A percentile compares a stretch with the other conserved stretches of the same genome.
Evolutionary conservation across 306 rosid species (phyloP).

Genomic region (Senna tora): DNA sequence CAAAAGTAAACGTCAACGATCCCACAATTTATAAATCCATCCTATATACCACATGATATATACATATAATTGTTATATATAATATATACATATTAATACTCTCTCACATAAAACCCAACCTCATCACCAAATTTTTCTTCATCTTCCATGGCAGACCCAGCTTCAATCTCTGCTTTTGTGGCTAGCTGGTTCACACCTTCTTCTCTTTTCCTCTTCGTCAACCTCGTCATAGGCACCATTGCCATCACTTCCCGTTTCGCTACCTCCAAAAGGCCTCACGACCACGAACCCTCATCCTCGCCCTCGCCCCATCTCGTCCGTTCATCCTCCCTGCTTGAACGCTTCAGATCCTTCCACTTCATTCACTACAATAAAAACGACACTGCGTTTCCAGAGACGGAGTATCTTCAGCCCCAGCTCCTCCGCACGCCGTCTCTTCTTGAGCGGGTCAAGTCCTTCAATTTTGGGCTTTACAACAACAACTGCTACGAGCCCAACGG

Average conservation of each 20-base stretch:
- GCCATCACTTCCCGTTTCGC: conserved; percentile 50
- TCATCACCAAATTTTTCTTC: too few species aligned
- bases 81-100: too few species aligned
- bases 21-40: too few species aligned
- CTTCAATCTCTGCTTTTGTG: conserved; percentile 36
- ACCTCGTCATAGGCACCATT: conserved; percentile 71
- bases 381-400: background rate
- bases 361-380: background rate
- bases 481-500: conserved; percentile 21
- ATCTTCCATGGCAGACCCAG: conserved; percentile 38
- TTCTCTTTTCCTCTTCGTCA: conserved; percentile 67
- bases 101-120: too few species aligned
- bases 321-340: conserved; percentile 53
- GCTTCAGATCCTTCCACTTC: conserved; percentile 56
- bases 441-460: background rate
- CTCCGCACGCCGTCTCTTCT: background rate
- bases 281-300: background rate
- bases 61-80: too few species aligned
- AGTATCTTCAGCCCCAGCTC: background rate
- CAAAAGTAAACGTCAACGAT: conserved; percentile 38
- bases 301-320: conserved; percentile 35
- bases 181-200: conserved; percentile 65
- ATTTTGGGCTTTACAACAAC: conserved; percentile 11
- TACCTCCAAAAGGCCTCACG: conserved; percentile 16
- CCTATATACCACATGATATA: too few species aligned